Evolutionary conservation across 2,329 filamentous ascomycete genomes (phyloP), one percentile per base, ranked within the genome.

Genomic region (Neurospora sp.): DNA sequence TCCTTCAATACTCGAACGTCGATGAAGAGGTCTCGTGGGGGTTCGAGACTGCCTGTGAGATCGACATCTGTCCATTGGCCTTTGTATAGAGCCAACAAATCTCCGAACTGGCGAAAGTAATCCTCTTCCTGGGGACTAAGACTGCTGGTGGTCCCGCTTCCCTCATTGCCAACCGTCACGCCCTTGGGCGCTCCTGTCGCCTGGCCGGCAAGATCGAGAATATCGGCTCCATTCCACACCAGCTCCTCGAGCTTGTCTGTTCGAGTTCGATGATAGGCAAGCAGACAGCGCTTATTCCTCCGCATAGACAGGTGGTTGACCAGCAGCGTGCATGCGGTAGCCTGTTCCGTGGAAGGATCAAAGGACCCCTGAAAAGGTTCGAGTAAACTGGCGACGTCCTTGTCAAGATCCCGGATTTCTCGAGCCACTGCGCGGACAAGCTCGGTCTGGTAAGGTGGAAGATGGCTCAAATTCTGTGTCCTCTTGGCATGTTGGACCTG

Each of bases 61-160:
- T 99, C 96, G 74, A 99, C 91, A 78, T 99, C 96, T 23, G 95
- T 98, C 95, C 95, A 99, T 77, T 97, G 93, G 0, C 96, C 96
- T 79, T 99, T 99, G 81, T 96, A 97, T 1, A 93, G 92, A n/a
- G 95, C 93, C 69, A 99, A 83, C 74, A 99, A 84, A 77, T 99
- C 94, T 73, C 91, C 90, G 78, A 97, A 99, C 77, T 94, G 91
- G 71, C 95, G 87, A 70, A 97, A 92, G 77, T 97, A 99, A 76
- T 98, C 96, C 79, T 97, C 94, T 79, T 99, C 96, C 78, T 98
- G 95, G 0, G 96, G 94, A 76, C 93, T 97, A 71, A 98, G 82
- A 76, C 92, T 95, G 82, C 90, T 95, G 71, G 89, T 88, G 28
- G 82, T 82, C 37, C 81, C 83, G 69, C 87, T 85, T 10, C 81